Base-by-base conservation (phyloP, 2,329 filamentous ascomycete genomes). In the Aaosphaeria arxii region DNA sequence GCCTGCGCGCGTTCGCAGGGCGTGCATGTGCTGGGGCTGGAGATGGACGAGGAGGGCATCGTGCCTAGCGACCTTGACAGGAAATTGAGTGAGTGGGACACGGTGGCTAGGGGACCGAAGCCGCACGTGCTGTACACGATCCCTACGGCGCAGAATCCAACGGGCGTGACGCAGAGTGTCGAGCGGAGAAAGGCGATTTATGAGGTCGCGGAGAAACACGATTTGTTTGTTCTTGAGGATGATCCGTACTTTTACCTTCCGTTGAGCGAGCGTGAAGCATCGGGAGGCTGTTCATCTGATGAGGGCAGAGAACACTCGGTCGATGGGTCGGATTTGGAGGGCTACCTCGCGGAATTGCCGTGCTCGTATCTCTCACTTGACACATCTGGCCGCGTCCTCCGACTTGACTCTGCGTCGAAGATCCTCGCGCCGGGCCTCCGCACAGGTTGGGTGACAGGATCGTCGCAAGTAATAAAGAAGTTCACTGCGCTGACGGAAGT, bases 291-390 rank as follows among this genome's bases (percentile, higher is more conserved):
- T 9, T 9, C n/a, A 36, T 13, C 17, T 24, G 3, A 3, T 2
- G 39, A 11, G 28, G 4, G 17, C 17, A 41, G 4, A 11, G 11
- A 43, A 7, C 3, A 2, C 9, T 6, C 2, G 6, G 9, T 30
- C 3, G 28, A 43, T 29, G 41, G 24, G 9, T 30, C 28, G 24
- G 41, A 9, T 9, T 17, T 40, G 30, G 9, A 9, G 9, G 7
- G 9, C 24, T 30, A 30, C 11, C 17, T 43, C 9, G 30, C 11
- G 24, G 24, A 43, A 5, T 51, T 63, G 1, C 47, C 51, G 4
- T 35, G 51, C 1, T 71, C 68, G 0, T 71, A 69, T 45, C 52
- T 73, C 0, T 64, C 62, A 2, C 45, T 73, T 7, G 70, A 73
- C 39, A 48, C 44, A 1, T 61, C 55, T 7, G 66, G 66, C 2